These are phyloP conservation scores for Metahyphopichia silvanorum DNA, from an alignment of 805 yeast genomes.

Conservation along the genomic window DNA sequence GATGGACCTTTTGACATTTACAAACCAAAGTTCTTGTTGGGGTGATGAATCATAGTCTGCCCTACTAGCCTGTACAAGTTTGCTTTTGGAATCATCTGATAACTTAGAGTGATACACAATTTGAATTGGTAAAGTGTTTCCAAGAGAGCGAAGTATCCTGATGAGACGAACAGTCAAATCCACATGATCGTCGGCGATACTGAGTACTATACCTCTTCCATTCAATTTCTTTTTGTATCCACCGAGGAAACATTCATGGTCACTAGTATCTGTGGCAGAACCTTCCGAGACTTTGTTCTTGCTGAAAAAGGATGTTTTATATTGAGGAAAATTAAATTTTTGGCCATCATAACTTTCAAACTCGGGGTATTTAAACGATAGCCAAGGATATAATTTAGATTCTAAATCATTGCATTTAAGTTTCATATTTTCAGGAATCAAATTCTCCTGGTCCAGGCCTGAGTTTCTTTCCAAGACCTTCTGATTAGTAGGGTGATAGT, in stretches of 20 bases:
- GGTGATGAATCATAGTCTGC: constrained; percentile 13
- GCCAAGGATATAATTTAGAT: constrained; percentile 20
- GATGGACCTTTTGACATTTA: constrained; percentile 22
- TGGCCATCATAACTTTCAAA: constrained; percentile 9
- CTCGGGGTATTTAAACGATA: constrained; percentile 17
- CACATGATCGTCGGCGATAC: constrained; percentile 24
- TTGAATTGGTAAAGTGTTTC: constrained; percentile 30
- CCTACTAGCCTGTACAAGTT: constrained; percentile 17
- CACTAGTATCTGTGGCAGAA: background rate
- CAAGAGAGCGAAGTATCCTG: constrained; percentile 23
- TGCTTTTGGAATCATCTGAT: constrained; percentile 18
- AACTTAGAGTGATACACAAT: constrained; percentile 24
- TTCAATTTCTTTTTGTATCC: constrained; percentile 12
- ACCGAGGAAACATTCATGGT: constrained; percentile 6
- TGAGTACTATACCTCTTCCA: constrained; percentile 33
- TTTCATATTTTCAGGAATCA: background rate
- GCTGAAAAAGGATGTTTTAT: constrained; percentile 3
- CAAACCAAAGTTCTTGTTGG: constrained; percentile 29
- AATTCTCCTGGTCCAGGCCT: background rate
- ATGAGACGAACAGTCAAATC: constrained; percentile 19
- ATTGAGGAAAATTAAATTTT: constrained; percentile 1
- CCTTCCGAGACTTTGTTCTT: background rate
- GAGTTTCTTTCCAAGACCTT: background rate
- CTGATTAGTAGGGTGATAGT: background rate
- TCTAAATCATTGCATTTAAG: constrained; percentile 9